Evolutionary conservation across 1,284 basidiomycete genomes (phyloP).

Genomic region (Termitomyces sp.): DNA sequence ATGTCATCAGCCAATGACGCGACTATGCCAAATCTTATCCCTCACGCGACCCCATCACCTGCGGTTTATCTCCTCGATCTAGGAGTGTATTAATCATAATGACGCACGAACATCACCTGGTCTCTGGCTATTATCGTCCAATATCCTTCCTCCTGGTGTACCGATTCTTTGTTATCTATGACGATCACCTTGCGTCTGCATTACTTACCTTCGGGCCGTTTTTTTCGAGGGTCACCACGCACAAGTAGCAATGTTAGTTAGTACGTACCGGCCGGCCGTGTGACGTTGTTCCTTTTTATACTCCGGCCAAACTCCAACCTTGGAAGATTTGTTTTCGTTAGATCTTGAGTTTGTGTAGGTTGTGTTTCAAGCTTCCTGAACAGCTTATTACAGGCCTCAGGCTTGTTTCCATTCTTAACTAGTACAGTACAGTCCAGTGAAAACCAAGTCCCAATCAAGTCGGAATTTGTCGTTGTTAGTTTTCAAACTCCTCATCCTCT

Average conservation of each 20-base stretch:
- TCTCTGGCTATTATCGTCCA: slow-evolving; percentile 3
- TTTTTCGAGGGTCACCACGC: no score
- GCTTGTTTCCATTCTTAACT: no score
- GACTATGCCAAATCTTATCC: not conserved
- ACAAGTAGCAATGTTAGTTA: no score
- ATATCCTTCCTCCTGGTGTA: not conserved
- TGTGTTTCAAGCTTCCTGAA: not conserved
- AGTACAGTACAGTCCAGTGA: no score
- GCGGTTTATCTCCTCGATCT: slow-evolving; percentile 8
- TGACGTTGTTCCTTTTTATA: no score
- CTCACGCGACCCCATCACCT: not conserved
- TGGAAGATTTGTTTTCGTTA: not conserved
- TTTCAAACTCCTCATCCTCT: not conserved
- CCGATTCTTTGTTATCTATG: not conserved
- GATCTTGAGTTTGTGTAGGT: not conserved
- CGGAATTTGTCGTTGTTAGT: slow-evolving; percentile 4
- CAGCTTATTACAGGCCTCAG: no score
- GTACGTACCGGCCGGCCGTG: not conserved
- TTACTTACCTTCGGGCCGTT: not conserved
- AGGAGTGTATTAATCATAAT: not conserved
- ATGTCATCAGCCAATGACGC: not conserved
- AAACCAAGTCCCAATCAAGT: not conserved
- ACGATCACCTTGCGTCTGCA: not conserved
- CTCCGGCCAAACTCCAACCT: no score
- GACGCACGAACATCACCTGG: slow-evolving; percentile 3